These are phyloP conservation scores for Pseudozyma sp. DNA, from an alignment of 1,284 basidiomycete species.

Conservation along the genomic window DNA sequence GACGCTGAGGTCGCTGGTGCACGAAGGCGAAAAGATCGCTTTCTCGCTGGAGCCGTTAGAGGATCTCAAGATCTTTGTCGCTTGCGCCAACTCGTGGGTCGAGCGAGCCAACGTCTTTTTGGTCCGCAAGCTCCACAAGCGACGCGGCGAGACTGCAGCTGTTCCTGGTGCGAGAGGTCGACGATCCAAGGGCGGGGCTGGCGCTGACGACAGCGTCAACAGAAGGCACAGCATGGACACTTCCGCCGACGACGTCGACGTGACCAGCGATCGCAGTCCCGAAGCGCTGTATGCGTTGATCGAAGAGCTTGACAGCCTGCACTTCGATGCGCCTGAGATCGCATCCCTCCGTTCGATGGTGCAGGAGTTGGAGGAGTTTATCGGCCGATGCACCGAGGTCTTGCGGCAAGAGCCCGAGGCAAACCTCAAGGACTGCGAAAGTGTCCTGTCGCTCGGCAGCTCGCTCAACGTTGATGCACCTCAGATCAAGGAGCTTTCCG, in stretches of 20 bases:
- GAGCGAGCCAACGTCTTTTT: constrained; percentile 72
- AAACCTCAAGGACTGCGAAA: constrained; percentile 76
- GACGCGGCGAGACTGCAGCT: constrained; percentile 65
- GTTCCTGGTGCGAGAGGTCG: constrained; percentile 78
- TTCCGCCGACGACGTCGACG: constrained; percentile 28
- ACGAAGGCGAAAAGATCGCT: constrained; percentile 87
- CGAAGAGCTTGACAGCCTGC: constrained; percentile 78
- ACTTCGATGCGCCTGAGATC: constrained; percentile 83
- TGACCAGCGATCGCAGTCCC: constrained; percentile 39
- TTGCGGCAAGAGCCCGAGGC: constrained; percentile 24
- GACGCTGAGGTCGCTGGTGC: constrained; percentile 79
- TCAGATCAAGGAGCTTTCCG: constrained; percentile 79
- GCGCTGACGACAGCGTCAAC: constrained; percentile 24
- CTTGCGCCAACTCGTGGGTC: constrained; percentile 84
- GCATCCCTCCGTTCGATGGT: constrained; percentile 74
- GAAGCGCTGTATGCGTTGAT: constrained; percentile 72
- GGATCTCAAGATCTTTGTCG: constrained; percentile 81
- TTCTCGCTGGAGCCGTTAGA: constrained; percentile 79
- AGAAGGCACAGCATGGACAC: constrained; percentile 27
- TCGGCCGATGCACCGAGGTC: constrained; percentile 72
- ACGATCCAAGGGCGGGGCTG: constrained; percentile 29
- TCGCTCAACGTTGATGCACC: constrained; percentile 82
- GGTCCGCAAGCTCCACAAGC: constrained; percentile 72
- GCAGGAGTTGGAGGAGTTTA: constrained; percentile 76
- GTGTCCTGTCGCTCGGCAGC: constrained; percentile 76